Evolutionary conservation across 208 protist genomes (phyloP), one percentile per base, ranked within the genome.

Genomic region (Endotrypanum monterogeii): DNA sequence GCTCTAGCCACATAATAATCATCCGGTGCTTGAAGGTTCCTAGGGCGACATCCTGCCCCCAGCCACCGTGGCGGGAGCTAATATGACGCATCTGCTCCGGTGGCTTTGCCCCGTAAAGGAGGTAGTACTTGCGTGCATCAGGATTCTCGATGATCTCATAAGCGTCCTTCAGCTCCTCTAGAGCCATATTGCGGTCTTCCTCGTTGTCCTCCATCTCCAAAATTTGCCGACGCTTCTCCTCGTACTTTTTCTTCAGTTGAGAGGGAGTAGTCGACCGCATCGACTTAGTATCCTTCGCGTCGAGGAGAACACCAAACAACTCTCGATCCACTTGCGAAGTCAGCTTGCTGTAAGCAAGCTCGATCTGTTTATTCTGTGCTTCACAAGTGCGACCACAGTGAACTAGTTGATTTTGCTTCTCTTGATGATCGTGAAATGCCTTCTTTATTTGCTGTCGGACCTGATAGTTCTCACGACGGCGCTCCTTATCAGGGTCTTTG

Each of bases 61-160:
- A 95, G 20, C 94, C 94, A 56, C 94, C 94, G 66, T 93, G 86
- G 41, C 85, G 82, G 25, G 90, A 80, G 62, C 88, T 90, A 16
- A 89, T 74, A 72, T 94, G 80, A 46, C 90, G 89, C 94, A 97
- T 96, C 57, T 87, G 63, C 79, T 93, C 90, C 25, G 94, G 94
- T 20, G 94, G 91, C 73, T 94, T 96, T 23, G 80, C 78, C 23
- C 92, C 94, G 73, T 97, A 97, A 23, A 97, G 81, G 52, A 96
- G 82, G 82, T 97, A 97, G 82, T 95, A 97, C 78, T 91, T 93
- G 54, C 88, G 76, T 5, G 90, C 90, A 35, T 97, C 92, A 46
- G 90, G 82, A 71, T 93, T 84, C 23, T 90, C 80, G 55, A 96
- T 82, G 78, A 95, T 95, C 39, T 96, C 92, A 75, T 95, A 95